phyloP scores from a whole-genome alignment of 345 rosid species.

The Lepidium didymum region DNA sequence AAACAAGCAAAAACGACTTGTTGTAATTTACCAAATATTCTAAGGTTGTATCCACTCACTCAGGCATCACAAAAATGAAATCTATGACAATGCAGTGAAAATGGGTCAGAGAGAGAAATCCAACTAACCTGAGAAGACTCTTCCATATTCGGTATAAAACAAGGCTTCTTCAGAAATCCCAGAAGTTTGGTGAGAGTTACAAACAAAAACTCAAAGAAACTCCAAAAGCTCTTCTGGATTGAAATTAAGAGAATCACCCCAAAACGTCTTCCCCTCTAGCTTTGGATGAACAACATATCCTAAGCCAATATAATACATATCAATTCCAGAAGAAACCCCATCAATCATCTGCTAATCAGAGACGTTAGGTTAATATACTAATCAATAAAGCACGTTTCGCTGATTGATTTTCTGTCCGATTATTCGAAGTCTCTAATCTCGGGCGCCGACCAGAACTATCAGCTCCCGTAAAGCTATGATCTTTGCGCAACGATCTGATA shows the following conservation, averaged over 20 bases:
- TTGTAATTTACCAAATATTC: neutral
- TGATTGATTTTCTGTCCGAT: neutral
- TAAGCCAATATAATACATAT: neutral
- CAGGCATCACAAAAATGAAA: neutral
- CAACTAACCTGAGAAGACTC: constrained; percentile 30
- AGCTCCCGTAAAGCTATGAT: constrained; percentile 18
- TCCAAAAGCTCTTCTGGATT: neutral
- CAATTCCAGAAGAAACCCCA: neutral
- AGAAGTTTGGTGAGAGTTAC: neutral
- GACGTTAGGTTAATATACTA: neutral
- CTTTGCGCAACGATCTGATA: constrained; percentile 18
- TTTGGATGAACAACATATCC: neutral
- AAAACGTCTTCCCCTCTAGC: constrained; percentile 8
- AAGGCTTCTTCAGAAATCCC: constrained; percentile 4
- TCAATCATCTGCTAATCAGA: constrained; percentile 10
- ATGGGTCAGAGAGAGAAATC: constrained; percentile 3
- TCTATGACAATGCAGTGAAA: neutral
- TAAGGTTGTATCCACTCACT: neutral
- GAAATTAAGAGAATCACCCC: neutral
- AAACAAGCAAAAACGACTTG: neutral
- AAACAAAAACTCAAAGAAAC: neutral
- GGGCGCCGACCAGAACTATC: neutral
- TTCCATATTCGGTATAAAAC: constrained; percentile 11
- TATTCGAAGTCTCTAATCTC: constrained; percentile 17
- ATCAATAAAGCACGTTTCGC: neutral